Evolutionary conservation across 768 basidiomycete genomes (phyloP).

Genomic region (Crucibulum laeve): DNA sequence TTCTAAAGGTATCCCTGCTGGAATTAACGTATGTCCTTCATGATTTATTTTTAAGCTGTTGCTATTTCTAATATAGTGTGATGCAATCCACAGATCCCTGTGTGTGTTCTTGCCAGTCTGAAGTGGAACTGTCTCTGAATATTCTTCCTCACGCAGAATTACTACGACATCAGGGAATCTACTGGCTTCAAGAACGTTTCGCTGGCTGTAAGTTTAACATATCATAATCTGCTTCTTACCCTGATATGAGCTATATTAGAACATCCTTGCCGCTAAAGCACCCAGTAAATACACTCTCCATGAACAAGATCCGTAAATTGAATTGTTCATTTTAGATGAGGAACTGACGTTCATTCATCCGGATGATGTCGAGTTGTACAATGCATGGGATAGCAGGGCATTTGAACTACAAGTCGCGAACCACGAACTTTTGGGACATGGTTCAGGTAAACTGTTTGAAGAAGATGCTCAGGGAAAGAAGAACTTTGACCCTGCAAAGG

Average conservation of each 20-base stretch:
- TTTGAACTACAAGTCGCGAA: conserved; percentile 91
- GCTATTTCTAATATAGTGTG: background rate
- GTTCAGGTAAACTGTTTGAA: conserved; percentile 79
- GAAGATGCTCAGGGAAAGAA: conserved; percentile 71
- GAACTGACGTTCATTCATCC: conserved; percentile 80
- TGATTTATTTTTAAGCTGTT: background rate
- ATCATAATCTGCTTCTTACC: background rate
- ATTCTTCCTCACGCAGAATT: conserved; percentile 42
- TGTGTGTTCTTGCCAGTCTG: conserved; percentile 21
- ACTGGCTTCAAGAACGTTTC: conserved; percentile 90
- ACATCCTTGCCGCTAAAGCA: conserved; percentile 84
- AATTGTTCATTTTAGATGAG: conserved; percentile 43
- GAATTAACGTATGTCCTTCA: conserved; percentile 64
- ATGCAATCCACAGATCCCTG: conserved; percentile 66
- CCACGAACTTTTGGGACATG: conserved; percentile 85
- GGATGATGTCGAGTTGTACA: conserved; percentile 70
- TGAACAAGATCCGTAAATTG: conserved; percentile 1
- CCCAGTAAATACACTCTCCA: conserved; percentile 46
- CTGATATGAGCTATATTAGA: conserved; percentile 31
- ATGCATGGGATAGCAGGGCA: conserved; percentile 70
- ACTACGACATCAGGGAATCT: conserved; percentile 79
- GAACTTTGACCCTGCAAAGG: conserved; percentile 78
- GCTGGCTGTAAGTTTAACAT: conserved; percentile 49
- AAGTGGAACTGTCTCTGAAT: background rate
- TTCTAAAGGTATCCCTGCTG: conserved; percentile 68